Conservation (phyloP, 2,329 filamentous ascomycete species). For the Aureobasidium leucospermi region DNA sequence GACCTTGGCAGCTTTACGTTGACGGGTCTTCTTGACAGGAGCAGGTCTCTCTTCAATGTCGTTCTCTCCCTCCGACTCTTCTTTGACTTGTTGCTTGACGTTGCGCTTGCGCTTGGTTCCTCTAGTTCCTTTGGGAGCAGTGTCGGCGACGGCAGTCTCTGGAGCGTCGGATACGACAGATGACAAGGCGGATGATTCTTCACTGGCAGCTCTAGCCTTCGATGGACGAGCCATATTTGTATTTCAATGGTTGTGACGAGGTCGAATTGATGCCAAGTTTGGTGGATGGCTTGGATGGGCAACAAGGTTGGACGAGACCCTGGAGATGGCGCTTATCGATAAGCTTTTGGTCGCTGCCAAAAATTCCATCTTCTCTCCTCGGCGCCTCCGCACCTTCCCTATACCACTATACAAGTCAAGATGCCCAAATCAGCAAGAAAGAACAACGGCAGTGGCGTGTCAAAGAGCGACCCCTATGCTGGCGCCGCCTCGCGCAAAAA, state of each 20-base stretch:
- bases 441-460: slow-evolving; percentile 28
- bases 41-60: slow-evolving; percentile 13
- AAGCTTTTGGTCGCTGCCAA: slow-evolving; percentile 11
- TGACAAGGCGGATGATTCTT: slow-evolving; percentile 13
- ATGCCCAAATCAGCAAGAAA: slow-evolving; percentile 39
- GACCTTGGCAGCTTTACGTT: slow-evolving; percentile 14
- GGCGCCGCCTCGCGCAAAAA: slow-evolving; percentile 42
- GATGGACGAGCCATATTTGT: slow-evolving; percentile 8
- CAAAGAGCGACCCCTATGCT: slow-evolving; percentile 37
- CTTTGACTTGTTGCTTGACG: slow-evolving; percentile 13
- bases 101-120: slow-evolving; percentile 7
- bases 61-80: slow-evolving; percentile 7
- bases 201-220: background rate
- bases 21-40: slow-evolving; percentile 13
- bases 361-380: slow-evolving; percentile 1
- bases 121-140: slow-evolving; percentile 1
- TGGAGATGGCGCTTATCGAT: slow-evolving; percentile 12
- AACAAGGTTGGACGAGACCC: background rate
- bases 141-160: background rate
- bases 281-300: background rate
- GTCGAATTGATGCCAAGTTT: background rate
- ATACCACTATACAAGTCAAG: slow-evolving; percentile 16
- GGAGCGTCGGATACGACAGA: background rate
- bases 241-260: background rate
- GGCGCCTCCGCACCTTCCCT: slow-evolving; percentile 5